A percentile compares a stretch with the other conserved stretches of the same genome.
Conservation (phyloP, 371 early-diverging fungal genomes). For the Zychaea mexicana region DNA sequence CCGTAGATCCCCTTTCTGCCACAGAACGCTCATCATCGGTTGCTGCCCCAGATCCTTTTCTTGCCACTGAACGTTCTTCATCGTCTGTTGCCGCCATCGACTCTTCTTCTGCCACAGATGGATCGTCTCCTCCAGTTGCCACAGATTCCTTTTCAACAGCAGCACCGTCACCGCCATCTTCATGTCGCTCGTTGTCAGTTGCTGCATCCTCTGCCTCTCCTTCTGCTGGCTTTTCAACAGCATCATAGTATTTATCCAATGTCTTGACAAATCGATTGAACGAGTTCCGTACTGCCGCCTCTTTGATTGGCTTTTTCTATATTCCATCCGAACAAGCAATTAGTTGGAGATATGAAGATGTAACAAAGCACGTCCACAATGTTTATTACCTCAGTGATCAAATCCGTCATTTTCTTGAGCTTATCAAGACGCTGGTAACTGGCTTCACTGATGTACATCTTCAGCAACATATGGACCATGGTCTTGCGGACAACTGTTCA, state of each 20-base stretch:
- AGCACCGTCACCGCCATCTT: not conserved
- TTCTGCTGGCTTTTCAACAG: not conserved
- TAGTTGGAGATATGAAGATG: not conserved
- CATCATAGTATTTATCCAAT: conserved; percentile 6
- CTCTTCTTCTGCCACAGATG: not conserved
- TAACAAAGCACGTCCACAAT: not conserved
- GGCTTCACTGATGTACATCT: conserved; percentile 35
- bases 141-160: not conserved
- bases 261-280: conserved; percentile 29
- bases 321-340: too few relatives aligned
- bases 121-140: not conserved
- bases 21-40: not conserved
- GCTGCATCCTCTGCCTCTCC: not conserved
- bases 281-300: conserved; percentile 27
- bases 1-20: not conserved
- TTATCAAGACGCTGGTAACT: conserved; percentile 25
- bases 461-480: conserved; percentile 38
- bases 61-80: not conserved
- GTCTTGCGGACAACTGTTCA: conserved; percentile 35
- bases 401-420: conserved; percentile 22
- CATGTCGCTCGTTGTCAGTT: not conserved
- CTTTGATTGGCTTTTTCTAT: conserved; percentile 31
- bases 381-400: conserved; percentile 38
- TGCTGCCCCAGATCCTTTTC: not conserved
- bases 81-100: not conserved